Evolutionary conservation across 345 rosid genomes (phyloP).

Genomic region (Brassica napus): DNA sequence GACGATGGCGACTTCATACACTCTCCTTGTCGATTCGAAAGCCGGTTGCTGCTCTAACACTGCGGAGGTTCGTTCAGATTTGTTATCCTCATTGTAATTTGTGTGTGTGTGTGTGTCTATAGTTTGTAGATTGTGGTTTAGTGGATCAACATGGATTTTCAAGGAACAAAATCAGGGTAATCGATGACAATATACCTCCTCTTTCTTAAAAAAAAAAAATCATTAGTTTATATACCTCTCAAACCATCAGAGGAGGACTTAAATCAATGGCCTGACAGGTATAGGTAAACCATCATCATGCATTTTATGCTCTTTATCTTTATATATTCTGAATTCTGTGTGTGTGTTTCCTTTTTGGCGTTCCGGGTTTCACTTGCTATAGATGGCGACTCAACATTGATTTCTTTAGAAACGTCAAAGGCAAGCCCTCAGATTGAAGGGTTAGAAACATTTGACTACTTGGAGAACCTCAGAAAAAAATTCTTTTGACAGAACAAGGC

Average conservation of each 20-base stretch:
- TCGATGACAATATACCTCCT: constrained; percentile 77
- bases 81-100: constrained; percentile 84
- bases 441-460: constrained; percentile 87
- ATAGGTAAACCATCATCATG: not conserved
- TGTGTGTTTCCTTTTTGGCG: constrained; percentile 49
- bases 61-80: constrained; percentile 34
- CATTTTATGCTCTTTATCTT: not conserved
- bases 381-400: constrained; percentile 64
- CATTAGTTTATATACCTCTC: constrained; percentile 69
- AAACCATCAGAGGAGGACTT: constrained; percentile 80
- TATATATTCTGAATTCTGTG: not conserved
- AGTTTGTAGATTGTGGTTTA: constrained; percentile 76
- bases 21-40: too few relatives aligned
- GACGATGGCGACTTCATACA: too few relatives aligned
- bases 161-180: constrained; percentile 68
- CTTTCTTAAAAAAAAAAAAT: constrained; percentile 46
- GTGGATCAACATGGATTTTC: constrained; percentile 53
- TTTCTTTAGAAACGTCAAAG: constrained; percentile 74
- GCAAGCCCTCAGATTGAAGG: constrained; percentile 62
- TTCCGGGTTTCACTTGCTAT: constrained; percentile 60
- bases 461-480: constrained; percentile 66
- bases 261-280: constrained; percentile 81
- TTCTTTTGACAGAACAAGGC: constrained; percentile 88
- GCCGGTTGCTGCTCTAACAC: too few relatives aligned
- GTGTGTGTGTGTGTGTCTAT: not conserved